A percentile compares a stretch with the other conserved stretches of the same genome.
These are phyloP conservation scores for Phytopythium boreale DNA, from an alignment of 352 stramenopile genomes.

Conservation along the genomic window DNA sequence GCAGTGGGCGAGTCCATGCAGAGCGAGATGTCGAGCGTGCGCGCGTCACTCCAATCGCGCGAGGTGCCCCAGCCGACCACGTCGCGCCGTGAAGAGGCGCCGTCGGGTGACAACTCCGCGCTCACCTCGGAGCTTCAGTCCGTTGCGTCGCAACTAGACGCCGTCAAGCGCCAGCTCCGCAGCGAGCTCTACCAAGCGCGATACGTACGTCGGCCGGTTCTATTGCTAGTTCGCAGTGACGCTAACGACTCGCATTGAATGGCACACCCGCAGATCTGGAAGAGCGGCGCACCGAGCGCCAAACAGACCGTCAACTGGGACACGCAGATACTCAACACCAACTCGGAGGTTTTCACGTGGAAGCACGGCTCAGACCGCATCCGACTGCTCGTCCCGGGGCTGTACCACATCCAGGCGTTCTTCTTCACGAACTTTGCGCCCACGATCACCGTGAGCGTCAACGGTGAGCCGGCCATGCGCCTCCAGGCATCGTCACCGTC, in stretches of 20 bases:
- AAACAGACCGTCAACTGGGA: constrained; percentile 66
- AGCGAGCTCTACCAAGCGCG: constrained; percentile 73
- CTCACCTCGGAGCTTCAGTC: constrained; percentile 24
- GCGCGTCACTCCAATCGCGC: constrained; percentile 24
- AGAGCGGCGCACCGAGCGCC: constrained; percentile 39
- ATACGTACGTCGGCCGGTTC: constrained; percentile 38
- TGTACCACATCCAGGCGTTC: constrained; percentile 66
- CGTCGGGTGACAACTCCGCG: constrained; percentile 24
- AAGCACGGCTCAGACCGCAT: constrained; percentile 45
- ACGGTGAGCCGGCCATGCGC: constrained; percentile 47
- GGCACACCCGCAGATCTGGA: constrained; percentile 55
- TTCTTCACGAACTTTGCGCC: constrained; percentile 68
- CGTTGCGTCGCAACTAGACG: constrained; percentile 34
- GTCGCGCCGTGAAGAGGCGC: constrained; percentile 21
- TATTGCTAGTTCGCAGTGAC: not conserved
- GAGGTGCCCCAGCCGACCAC: constrained; percentile 4
- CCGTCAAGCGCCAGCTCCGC: constrained; percentile 49
- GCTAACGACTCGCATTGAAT: not conserved
- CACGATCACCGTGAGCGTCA: constrained; percentile 53
- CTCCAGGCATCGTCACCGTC: not conserved
- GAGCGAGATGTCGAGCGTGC: constrained; percentile 25
- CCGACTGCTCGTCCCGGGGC: constrained; percentile 44
- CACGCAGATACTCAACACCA: constrained; percentile 69
- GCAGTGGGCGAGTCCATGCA: constrained; percentile 45
- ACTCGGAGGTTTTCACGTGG: constrained; percentile 67